Percentiles rank a stretch among this genome's conserved stretches.
Evolutionary conservation across 1,284 basidiomycete genomes (phyloP).

Genomic region (Sporisorium scitamineum): DNA sequence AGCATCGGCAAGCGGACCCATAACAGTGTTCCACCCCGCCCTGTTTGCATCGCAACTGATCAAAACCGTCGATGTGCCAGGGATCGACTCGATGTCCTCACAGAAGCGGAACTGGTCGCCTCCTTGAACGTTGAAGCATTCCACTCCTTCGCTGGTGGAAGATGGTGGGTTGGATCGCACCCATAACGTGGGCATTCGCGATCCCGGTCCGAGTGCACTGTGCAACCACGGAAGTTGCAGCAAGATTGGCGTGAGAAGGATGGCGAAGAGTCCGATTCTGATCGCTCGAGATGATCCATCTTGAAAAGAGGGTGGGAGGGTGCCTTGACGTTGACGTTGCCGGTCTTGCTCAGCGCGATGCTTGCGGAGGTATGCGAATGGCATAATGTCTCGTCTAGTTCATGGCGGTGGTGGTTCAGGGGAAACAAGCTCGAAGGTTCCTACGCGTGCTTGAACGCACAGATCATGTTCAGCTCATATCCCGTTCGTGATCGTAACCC

Average conservation of each 20-base stretch:
- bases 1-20: constrained; percentile 31
- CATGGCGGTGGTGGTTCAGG: not conserved
- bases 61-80: constrained; percentile 19
- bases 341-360: constrained; percentile 6
- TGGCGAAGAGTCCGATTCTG: constrained; percentile 10
- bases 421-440: not conserved
- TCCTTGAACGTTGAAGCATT: constrained; percentile 6
- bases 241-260: constrained; percentile 16
- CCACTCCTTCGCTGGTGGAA: not conserved
- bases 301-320: not conserved
- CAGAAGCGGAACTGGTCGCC: constrained; percentile 26
- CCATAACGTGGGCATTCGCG: constrained; percentile 28
- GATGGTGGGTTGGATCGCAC: constrained; percentile 5
- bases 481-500: not conserved
- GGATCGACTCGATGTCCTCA: constrained; percentile 37
- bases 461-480: too few relatives aligned
- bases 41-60: constrained; percentile 45
- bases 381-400: constrained; percentile 8
- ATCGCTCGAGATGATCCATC: constrained; percentile 1
- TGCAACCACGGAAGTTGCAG: constrained; percentile 33
- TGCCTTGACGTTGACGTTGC: not conserved
- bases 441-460: not conserved
- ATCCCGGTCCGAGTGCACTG: constrained; percentile 17
- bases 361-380: constrained; percentile 25
- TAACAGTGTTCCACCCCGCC: constrained; percentile 46